Base-by-base conservation (phyloP, 176 grass and related monocot species). In the Rhynchospora breviuscula region DNA sequence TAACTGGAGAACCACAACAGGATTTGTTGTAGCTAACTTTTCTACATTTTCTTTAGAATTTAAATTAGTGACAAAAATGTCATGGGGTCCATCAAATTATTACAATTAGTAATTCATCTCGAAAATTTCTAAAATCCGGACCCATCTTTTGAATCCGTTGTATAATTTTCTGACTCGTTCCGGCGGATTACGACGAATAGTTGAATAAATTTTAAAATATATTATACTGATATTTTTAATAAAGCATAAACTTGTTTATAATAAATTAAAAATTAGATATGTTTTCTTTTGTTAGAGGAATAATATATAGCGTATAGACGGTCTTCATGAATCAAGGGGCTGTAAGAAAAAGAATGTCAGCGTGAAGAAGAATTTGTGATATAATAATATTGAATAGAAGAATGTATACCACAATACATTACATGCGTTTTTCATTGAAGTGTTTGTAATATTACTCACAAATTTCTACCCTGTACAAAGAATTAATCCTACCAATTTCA, bases 21-120 rank as follows among this genome's bases (percentile, higher is more conserved):
- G 15, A 47, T 64, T 82, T 82, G 14, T 82, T 82, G 59, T 63
- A 79, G 8, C 57, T 52, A 74, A 74, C 18, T 51, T 74, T 48
- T 51, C 31, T 68, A 40, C 35, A 13, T 40, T 68, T 40, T 71
- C 6, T 25, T 52, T 76, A 17, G 6, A 29, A 26, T 15, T 76
- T 76, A 54, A 63, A 76, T 14, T 47, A 78, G 25, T 78, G 49
- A 31, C 25, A 53, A 77, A 77, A 77, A 54, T 77, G 72, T 31
- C 4, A 54, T 6, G 13, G 29, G 73, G 73, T 57, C 73, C 2
- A 17, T 23, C 8, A 57, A 29, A 0, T 56, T 33, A 10, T 33
- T 10, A 3, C 29, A 33, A 57, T 15, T 68, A 17, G 15, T 69
- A 8, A n/a, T 43, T 43, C 8, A 7, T 69, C 15, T 15, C 15